These are phyloP conservation scores for Raphanus hybrid DNA, from an alignment of 441 rosid species.

Conservation along the genomic window DNA sequence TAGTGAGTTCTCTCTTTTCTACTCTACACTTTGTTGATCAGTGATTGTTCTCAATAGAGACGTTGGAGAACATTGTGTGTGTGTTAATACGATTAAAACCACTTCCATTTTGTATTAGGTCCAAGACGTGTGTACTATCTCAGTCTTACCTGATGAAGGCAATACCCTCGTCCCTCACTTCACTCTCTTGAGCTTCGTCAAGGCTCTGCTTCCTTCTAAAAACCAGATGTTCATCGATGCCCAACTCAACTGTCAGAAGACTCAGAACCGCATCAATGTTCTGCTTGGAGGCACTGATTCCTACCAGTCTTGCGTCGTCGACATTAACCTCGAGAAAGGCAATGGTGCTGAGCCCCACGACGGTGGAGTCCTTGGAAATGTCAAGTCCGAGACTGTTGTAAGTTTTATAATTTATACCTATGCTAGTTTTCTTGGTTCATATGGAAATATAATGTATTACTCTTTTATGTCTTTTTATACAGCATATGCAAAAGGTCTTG, in stretches of 20 bases:
- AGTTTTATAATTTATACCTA: neutral
- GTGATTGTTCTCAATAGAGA: neutral
- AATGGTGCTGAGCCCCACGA: constrained; percentile 44
- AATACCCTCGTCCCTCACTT: constrained; percentile 51
- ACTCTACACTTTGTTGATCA: neutral
- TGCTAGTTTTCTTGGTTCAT: constrained; percentile 12
- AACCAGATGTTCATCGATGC: constrained; percentile 57
- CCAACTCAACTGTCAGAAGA: constrained; percentile 57
- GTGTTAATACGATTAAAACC: neutral
- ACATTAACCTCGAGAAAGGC: constrained; percentile 68
- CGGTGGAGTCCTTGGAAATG: constrained; percentile 26
- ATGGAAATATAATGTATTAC: neutral
- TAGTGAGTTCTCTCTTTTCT: neutral
- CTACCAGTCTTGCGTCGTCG: constrained; percentile 66
- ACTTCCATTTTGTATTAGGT: constrained; percentile 50
- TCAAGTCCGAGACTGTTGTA: constrained; percentile 40
- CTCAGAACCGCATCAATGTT: constrained; percentile 64
- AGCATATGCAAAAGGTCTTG: constrained; percentile 68
- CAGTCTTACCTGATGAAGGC: constrained; percentile 72
- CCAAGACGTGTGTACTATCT: constrained; percentile 67
- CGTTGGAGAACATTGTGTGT: neutral
- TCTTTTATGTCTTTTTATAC: constrained; percentile 34
- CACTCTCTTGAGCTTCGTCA: constrained; percentile 67
- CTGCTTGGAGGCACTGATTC: constrained; percentile 61
- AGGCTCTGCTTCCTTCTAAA: constrained; percentile 68